These are phyloP conservation scores for Aquilaria yunnanensis DNA, from an alignment of 345 rosid genomes.

Conservation along the genomic window DNA sequence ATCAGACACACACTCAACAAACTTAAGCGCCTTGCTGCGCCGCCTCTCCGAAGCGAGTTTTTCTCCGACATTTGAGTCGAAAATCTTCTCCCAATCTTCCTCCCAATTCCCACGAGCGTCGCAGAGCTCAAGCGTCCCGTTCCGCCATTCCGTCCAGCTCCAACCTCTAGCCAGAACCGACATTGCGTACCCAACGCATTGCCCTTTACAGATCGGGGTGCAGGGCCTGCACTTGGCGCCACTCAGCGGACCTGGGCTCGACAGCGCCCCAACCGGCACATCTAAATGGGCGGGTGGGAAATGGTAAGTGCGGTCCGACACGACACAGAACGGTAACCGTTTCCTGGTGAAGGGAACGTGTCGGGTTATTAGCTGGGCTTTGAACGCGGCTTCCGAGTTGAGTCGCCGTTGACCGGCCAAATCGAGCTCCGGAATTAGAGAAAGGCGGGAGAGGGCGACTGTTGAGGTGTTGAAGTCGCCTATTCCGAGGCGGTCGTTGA, in stretches of 20 bases:
- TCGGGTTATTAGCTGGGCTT: conserved; percentile 60
- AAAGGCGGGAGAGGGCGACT: conserved; percentile 76
- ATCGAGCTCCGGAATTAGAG: conserved; percentile 65
- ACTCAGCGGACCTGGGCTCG: conserved; percentile 80
- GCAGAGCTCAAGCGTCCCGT: conserved; percentile 54
- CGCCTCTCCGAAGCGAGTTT: conserved; percentile 45
- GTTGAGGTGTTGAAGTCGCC: conserved; percentile 58
- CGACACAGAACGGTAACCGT: conserved; percentile 69
- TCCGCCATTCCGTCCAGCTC: conserved; percentile 95
- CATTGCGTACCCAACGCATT: conserved; percentile 59
- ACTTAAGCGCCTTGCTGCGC: conserved; percentile 20
- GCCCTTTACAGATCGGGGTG: conserved; percentile 41
- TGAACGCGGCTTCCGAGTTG: conserved; percentile 85
- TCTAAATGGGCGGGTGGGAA: conserved; percentile 67
- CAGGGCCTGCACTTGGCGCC: conserved; percentile 97
- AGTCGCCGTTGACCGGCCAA: conserved; percentile 42
- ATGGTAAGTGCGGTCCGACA: conserved; percentile 53
- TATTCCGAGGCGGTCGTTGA: conserved; percentile 87
- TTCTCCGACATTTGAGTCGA: conserved; percentile 45
- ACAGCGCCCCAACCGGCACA: conserved; percentile 76
- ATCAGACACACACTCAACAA: conserved; percentile 45
- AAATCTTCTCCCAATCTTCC: conserved; percentile 61
- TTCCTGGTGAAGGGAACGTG: conserved; percentile 33
- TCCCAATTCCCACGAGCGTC: conserved; percentile 70
- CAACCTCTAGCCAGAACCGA: conserved; percentile 37